phyloP scores from a whole-genome alignment of 83 land plant genomes.

The Picea abies region DNA sequence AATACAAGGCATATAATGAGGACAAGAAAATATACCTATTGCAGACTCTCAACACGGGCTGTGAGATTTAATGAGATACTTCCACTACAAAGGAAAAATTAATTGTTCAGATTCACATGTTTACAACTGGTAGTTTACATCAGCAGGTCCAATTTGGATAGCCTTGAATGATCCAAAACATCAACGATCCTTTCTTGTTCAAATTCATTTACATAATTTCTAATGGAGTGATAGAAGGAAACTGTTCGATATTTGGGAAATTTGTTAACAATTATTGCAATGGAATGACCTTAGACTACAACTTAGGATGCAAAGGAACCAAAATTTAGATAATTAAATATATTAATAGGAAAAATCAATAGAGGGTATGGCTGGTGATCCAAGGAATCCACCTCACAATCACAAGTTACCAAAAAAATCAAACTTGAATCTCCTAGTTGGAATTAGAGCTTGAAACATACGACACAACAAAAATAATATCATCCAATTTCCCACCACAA shows the following conservation, averaged over 20 bases:
- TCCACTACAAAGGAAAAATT: not conserved
- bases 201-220: not conserved
- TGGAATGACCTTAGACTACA: not conserved
- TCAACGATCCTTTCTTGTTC: not conserved
- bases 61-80: not conserved
- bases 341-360: not conserved
- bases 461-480: constrained; percentile 85
- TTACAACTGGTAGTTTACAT: not conserved
- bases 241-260: not conserved
- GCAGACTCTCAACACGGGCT: not conserved
- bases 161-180: not conserved
- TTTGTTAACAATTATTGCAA: not conserved
- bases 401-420: not conserved
- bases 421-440: not conserved
- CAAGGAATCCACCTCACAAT: not conserved
- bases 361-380: not conserved
- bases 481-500: constrained; percentile 92
- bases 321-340: not conserved
- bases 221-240: too few species aligned
- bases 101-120: not conserved
- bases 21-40: not conserved
- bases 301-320: too few species aligned
- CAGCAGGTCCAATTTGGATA: too few species aligned
- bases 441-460: constrained; percentile 46
- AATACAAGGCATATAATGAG: not conserved